These are phyloP conservation scores for Leccinum pellstonianum DNA, from an alignment of 768 basidiomycete species.

Conservation along the genomic window DNA sequence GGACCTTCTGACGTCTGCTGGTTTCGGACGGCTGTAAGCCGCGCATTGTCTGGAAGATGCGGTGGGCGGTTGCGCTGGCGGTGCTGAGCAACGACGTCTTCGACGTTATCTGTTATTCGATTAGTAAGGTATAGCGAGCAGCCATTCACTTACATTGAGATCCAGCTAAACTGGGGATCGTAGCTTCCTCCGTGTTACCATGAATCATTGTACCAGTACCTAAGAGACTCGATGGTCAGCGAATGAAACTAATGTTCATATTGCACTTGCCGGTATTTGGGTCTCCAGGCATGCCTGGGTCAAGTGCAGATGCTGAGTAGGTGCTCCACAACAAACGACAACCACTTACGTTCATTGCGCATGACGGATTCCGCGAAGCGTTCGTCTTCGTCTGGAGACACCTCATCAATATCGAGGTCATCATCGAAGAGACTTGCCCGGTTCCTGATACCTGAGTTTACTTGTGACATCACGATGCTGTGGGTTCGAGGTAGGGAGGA, in stretches of 20 bases:
- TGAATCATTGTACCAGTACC: not conserved
- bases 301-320: not conserved
- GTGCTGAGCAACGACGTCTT: not conserved
- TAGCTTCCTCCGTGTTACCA: not conserved
- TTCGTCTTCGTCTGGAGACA: not conserved
- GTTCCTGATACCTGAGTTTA: not conserved
- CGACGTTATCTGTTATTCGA: not conserved
- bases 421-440: not conserved
- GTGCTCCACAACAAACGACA: not conserved
- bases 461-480: not conserved
- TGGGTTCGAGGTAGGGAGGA: not conserved
- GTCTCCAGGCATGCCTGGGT: not conserved
- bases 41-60: not conserved
- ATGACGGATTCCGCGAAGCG: not conserved
- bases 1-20: not conserved
- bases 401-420: not conserved
- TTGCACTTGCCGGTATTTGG: not conserved
- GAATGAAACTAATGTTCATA: not conserved
- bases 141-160: not conserved
- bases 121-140: not conserved
- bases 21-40: not conserved
- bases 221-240: not conserved
- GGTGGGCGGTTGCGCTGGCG: not conserved
- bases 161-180: not conserved
- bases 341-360: not conserved